phyloP scores from a whole-genome alignment of 2,329 filamentous ascomycete genomes.

The Nigrospora sphaerica region DNA sequence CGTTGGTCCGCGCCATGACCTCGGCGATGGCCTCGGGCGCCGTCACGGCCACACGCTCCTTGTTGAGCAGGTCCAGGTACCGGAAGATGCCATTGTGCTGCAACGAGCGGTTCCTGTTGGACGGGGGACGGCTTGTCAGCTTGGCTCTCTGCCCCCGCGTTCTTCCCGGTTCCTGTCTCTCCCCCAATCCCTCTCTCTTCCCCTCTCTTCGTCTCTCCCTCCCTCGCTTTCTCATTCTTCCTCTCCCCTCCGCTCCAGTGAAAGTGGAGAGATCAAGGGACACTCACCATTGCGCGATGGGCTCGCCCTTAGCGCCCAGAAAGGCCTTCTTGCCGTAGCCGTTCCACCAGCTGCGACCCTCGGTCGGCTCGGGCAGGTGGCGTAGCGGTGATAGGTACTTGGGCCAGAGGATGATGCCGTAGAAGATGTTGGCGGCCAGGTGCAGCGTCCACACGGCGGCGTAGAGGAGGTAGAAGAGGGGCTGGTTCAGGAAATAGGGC shows the following conservation, averaged over 20 bases:
- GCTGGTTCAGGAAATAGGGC: background rate
- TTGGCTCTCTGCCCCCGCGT: background rate
- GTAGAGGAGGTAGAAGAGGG: background rate
- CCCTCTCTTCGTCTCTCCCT: background rate
- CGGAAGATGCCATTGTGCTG: constrained; percentile 8
- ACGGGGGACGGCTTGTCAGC: background rate
- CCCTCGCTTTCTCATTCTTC: background rate
- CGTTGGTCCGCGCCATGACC: constrained; percentile 7
- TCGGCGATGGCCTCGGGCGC: constrained; percentile 6
- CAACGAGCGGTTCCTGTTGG: constrained; percentile 1
- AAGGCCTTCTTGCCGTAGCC: background rate
- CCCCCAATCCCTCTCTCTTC: too few species aligned
- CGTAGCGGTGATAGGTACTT: constrained; percentile 5
- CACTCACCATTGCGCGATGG: constrained; percentile 5
- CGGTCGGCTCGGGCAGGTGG: constrained; percentile 5
- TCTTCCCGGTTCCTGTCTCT: too few species aligned
- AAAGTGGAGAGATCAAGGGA: background rate
- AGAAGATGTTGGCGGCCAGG: background rate
- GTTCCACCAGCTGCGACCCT: background rate
- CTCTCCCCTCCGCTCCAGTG: background rate
- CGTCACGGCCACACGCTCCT: constrained; percentile 7
- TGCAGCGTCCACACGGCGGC: background rate
- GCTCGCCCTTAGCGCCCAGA: background rate
- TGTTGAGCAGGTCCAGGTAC: constrained; percentile 9
- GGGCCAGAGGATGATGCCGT: constrained; percentile 3